These are phyloP conservation scores for Pyracantha coccinea DNA, from an alignment of 331 rosid genomes.

Conservation along the genomic window DNA sequence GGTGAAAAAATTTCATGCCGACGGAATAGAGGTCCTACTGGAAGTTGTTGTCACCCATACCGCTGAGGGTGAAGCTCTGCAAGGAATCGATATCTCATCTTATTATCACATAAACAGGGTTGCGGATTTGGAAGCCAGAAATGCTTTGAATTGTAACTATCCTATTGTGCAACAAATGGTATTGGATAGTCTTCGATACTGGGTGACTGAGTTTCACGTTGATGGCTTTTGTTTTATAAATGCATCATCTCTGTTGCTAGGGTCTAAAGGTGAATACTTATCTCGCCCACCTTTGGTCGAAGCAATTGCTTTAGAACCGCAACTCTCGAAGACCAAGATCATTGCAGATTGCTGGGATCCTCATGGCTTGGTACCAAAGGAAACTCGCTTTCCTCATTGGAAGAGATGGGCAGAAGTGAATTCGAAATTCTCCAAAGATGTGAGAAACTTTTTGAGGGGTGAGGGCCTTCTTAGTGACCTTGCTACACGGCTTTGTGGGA, in stretches of 20 bases:
- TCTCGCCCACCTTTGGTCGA: slow-evolving; percentile 84
- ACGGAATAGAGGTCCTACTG: slow-evolving; percentile 75
- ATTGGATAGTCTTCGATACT: slow-evolving; percentile 72
- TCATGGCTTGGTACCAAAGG: slow-evolving; percentile 29
- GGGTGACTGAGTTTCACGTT: slow-evolving; percentile 84
- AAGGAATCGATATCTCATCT: slow-evolving; percentile 60
- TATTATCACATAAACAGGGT: slow-evolving; percentile 41
- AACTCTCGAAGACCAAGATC: slow-evolving; percentile 65
- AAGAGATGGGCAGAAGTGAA: slow-evolving; percentile 95
- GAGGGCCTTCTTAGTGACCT: slow-evolving; percentile 61
- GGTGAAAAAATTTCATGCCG: slow-evolving; percentile 75
- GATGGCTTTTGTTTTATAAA: slow-evolving; percentile 91
- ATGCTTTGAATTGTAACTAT: slow-evolving; percentile 63
- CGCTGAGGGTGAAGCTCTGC: slow-evolving; percentile 49
- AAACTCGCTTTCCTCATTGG: slow-evolving; percentile 83
- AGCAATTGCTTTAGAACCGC: slow-evolving; percentile 80
- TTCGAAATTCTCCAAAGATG: slow-evolving; percentile 47
- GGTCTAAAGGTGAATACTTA: slow-evolving; percentile 52
- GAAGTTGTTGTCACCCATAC: slow-evolving; percentile 90
- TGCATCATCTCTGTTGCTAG: slow-evolving; percentile 62
- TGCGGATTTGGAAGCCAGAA: slow-evolving; percentile 23
- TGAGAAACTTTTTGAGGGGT: slow-evolving; percentile 69
- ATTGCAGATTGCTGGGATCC: slow-evolving; percentile 86
- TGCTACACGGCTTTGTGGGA: slow-evolving; percentile 94
- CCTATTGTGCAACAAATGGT: slow-evolving; percentile 70